Base-by-base conservation (phyloP, 306 rosid species). In the Abrus precatorius region DNA sequence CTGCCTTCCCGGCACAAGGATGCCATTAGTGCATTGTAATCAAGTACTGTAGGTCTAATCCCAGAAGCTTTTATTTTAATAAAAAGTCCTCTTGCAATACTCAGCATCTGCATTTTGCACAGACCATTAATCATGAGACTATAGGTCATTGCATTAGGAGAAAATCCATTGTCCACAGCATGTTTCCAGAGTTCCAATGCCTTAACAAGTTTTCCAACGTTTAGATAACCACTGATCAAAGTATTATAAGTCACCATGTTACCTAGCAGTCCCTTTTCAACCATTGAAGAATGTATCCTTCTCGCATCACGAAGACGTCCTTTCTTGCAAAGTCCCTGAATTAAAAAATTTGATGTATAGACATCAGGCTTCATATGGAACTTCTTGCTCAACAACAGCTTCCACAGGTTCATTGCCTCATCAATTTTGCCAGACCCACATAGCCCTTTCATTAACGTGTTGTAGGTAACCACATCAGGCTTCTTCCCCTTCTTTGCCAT, bases 21-120 rank as follows among this genome's bases (percentile, higher is more conserved):
- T 63, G 90, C 80, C 87, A 93, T 79, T 14, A 95, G 75, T 30
- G 72, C 64, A 56, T 95, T 95, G 84, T 88, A 91, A 80, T 89
- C 95, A 68, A 41, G 36, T 34, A 79, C 81, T 6, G 84, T 43
- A 45, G 94, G 97, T 69, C 63, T 85, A 84, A 85, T 70, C 78
- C 95, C 95, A 78, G 85, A 85, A 74, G 56, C 84, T 81, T 79
- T 86, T 85, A 54, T 88, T 76, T 88, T 91, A 74, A 20, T 45
- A 65, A 95, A 85, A 68, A 95, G 83, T 65, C 98, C 99, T 85
- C 79, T 93, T 54, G 96, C 99, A 65, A 95, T 52, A 29, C 77
- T 85, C 56, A 89, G 82, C 80, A 93, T 80, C 45, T 88, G 91
- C 88, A 84, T 88, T 82, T 89, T 88, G 89, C 99, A 95, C 68